phyloP scores from a whole-genome alignment of 306 rosid genomes.

The Mucuna pruriens region DNA sequence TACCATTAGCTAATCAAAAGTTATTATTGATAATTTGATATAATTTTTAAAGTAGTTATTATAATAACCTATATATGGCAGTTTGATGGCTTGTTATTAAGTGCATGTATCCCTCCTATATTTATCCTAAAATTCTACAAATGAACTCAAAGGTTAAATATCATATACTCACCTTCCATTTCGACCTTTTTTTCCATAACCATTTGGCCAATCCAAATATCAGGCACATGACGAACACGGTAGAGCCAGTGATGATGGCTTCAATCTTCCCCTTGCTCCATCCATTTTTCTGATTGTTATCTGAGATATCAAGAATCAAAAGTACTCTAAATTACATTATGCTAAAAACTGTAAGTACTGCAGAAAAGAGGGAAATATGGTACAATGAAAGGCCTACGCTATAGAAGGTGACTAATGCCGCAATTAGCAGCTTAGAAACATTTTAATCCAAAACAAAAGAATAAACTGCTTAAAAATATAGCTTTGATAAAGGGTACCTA shows the following conservation, averaged over 20 bases:
- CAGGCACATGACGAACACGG: neutral
- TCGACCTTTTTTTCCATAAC: conserved; percentile 12
- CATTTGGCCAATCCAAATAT: neutral
- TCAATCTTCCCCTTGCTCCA: conserved; percentile 19
- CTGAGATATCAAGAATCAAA: neutral
- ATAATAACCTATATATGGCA: too few relatives aligned
- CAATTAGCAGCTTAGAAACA: neutral
- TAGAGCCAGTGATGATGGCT: neutral
- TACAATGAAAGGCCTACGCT: neutral
- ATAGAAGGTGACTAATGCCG: neutral
- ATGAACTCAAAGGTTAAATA: neutral
- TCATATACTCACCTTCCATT: neutral
- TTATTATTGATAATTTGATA: too few relatives aligned
- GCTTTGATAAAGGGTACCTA: neutral
- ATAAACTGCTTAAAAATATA: neutral
- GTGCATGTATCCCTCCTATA: too few relatives aligned
- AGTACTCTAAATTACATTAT: neutral
- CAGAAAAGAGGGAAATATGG: neutral
- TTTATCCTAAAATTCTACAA: neutral
- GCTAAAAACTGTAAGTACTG: neutral
- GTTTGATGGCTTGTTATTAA: too few relatives aligned
- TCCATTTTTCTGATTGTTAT: neutral
- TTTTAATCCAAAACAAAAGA: too few relatives aligned
- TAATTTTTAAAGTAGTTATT: too few relatives aligned
- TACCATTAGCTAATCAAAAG: too few relatives aligned